A percentile compares a stretch with the other conserved stretches of the same genome.
Conservation (phyloP, 2,329 filamentous ascomycete species). For the Ophiostoma novo-ulmi region DNA sequence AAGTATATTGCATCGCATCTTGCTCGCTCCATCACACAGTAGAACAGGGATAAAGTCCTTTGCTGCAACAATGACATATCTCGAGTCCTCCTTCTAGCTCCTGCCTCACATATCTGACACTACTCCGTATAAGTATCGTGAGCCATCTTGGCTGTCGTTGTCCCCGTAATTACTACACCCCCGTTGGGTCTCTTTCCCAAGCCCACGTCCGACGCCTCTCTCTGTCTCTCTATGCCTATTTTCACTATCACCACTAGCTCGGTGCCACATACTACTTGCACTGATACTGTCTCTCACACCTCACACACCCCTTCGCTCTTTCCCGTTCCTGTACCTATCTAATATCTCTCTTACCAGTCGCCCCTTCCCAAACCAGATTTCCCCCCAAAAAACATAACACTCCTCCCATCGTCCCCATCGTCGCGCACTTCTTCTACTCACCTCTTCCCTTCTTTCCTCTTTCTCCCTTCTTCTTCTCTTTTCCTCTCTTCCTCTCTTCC, state of each 20-base stretch:
- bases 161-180: slow-evolving; percentile 21
- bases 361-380: slow-evolving; percentile 24
- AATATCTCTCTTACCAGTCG: not conserved
- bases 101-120: slow-evolving; percentile 16
- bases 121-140: slow-evolving; percentile 1
- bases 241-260: not conserved
- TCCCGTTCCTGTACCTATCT: slow-evolving; percentile 14
- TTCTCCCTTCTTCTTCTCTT: slow-evolving; percentile 5
- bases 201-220: not conserved
- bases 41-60: not conserved
- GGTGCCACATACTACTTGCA: not conserved
- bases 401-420: slow-evolving; percentile 15
- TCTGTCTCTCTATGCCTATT: not conserved
- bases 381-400: slow-evolving; percentile 10
- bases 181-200: not conserved
- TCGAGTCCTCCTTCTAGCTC: not conserved
- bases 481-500: not conserved
- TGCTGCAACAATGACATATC: not conserved
- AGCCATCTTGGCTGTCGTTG: slow-evolving; percentile 21
- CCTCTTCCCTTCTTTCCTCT: not conserved
- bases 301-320: slow-evolving; percentile 18
- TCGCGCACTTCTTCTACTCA: slow-evolving; percentile 8
- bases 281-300: slow-evolving; percentile 17
- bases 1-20: too few relatives aligned
- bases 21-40: too few relatives aligned